phyloP scores from a whole-genome alignment of 805 yeast genomes.

The Blastobotrys terrestris region DNA sequence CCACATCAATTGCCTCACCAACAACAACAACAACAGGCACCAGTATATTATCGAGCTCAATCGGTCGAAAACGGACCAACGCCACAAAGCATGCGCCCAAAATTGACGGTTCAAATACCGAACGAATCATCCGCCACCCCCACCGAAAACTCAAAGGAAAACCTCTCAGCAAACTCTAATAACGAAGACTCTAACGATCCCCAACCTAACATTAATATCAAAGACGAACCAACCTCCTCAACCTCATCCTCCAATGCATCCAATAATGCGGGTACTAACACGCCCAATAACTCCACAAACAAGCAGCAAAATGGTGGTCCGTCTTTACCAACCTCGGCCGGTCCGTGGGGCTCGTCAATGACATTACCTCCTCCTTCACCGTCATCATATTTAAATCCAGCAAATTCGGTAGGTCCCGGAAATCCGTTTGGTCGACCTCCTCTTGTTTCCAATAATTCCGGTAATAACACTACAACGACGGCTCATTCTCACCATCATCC shows the following conservation, averaged over 20 bases:
- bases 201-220: neutral
- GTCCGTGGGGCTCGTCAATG: conserved; percentile 24
- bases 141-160: no score
- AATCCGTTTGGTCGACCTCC: conserved; percentile 30
- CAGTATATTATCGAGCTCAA: conserved; percentile 32
- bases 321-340: conserved; percentile 10
- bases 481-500: no score
- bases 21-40: conserved; percentile 27
- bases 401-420: conserved; percentile 27
- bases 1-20: conserved; percentile 9
- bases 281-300: neutral
- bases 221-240: neutral
- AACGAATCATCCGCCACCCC: conserved; percentile 20
- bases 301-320: conserved; percentile 14
- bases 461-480: no score
- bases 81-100: conserved; percentile 26
- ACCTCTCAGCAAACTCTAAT: conserved; percentile 17
- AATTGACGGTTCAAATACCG: conserved; percentile 36
- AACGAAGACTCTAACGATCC: conserved; percentile 17
- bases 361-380: conserved; percentile 33
- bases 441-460: conserved; percentile 15
- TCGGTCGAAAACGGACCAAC: conserved; percentile 11
- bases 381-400: conserved; percentile 25
- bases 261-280: neutral
- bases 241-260: no score